These are phyloP conservation scores for Periconia sp. DNA, from an alignment of 2,329 filamentous ascomycete genomes.

Conservation along the genomic window DNA sequence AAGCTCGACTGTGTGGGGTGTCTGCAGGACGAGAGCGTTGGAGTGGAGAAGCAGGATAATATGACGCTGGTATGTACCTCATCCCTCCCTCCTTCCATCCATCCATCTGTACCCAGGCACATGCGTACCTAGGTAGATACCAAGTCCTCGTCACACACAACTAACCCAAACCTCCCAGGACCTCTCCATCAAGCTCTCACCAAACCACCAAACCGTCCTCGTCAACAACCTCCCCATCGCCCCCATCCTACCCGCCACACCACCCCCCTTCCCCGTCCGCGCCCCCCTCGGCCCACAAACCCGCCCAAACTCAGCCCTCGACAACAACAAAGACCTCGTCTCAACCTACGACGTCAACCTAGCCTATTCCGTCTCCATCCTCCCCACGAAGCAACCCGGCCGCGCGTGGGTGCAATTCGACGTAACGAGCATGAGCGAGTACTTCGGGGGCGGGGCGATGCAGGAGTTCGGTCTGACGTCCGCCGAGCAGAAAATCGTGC, in stretches of 20 bases:
- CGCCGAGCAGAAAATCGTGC: too few relatives aligned
- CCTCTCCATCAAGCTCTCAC: constrained; percentile 24
- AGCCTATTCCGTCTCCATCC: constrained; percentile 27
- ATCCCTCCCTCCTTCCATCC: neutral
- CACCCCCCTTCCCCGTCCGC: constrained; percentile 24
- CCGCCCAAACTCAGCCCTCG: constrained; percentile 14
- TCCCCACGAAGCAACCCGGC: constrained; percentile 15
- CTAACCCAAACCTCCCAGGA: constrained; percentile 13
- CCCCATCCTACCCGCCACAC: constrained; percentile 24
- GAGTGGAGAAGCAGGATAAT: constrained; percentile 21
- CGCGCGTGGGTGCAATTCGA: constrained; percentile 31
- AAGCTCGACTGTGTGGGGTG: constrained; percentile 32
- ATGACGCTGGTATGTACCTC: constrained; percentile 23
- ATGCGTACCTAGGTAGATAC: too few relatives aligned
- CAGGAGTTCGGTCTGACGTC: too few relatives aligned
- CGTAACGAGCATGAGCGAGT: constrained; percentile 25
- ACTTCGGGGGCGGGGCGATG: too few relatives aligned
- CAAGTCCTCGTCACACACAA: too few relatives aligned
- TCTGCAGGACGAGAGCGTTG: constrained; percentile 24
- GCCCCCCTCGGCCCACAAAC: too few relatives aligned
- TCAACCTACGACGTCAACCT: constrained; percentile 17
- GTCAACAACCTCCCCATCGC: constrained; percentile 26
- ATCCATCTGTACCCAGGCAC: too few relatives aligned
- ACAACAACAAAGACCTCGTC: constrained; percentile 15
- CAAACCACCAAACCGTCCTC: constrained; percentile 11